phyloP scores from a whole-genome alignment of 192 early-diverging fungal genomes.

The Umbelopsis ramanniana region DNA sequence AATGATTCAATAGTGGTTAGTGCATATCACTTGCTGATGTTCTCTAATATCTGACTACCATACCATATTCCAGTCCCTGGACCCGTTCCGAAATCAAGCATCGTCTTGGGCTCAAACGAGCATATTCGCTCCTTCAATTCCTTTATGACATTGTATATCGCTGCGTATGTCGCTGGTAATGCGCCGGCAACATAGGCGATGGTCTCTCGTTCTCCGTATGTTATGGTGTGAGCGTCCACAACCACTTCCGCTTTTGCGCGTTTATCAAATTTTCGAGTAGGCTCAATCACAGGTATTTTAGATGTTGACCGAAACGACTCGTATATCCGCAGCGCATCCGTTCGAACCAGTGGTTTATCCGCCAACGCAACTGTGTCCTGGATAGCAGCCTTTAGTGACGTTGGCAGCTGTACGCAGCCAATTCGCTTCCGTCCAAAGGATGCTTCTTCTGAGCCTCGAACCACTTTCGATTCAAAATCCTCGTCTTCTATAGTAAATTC shows the following conservation, averaged over 20 bases:
- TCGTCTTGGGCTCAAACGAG: slow-evolving; percentile 55
- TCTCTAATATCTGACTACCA: not conserved
- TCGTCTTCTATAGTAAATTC: not conserved
- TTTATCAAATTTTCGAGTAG: not conserved
- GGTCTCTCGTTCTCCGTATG: slow-evolving; percentile 74
- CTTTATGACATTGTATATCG: slow-evolving; percentile 65
- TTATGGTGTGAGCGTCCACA: slow-evolving; percentile 62
- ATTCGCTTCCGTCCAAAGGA: slow-evolving; percentile 48
- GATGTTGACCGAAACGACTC: slow-evolving; percentile 57
- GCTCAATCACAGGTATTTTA: slow-evolving; percentile 30
- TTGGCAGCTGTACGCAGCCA: slow-evolving; percentile 42
- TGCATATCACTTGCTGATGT: not conserved
- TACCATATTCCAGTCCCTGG: slow-evolving; percentile 84
- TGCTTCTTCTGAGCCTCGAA: slow-evolving; percentile 41
- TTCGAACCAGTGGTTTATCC: slow-evolving; percentile 51
- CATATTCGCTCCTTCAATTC: slow-evolving; percentile 70
- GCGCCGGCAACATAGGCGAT: slow-evolving; percentile 73
- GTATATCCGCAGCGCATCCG: slow-evolving; percentile 56
- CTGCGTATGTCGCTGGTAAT: slow-evolving; percentile 67
- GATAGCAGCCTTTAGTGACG: slow-evolving; percentile 38
- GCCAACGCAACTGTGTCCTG: slow-evolving; percentile 33
- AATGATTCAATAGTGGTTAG: not conserved
- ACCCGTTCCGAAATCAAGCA: slow-evolving; percentile 85
- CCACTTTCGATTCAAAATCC: not conserved
- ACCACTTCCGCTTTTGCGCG: not conserved